Percentiles rank a stretch among this genome's conserved stretches.
Conservation (phyloP, 768 basidiomycete species). For the Floccularia luteovirens region DNA sequence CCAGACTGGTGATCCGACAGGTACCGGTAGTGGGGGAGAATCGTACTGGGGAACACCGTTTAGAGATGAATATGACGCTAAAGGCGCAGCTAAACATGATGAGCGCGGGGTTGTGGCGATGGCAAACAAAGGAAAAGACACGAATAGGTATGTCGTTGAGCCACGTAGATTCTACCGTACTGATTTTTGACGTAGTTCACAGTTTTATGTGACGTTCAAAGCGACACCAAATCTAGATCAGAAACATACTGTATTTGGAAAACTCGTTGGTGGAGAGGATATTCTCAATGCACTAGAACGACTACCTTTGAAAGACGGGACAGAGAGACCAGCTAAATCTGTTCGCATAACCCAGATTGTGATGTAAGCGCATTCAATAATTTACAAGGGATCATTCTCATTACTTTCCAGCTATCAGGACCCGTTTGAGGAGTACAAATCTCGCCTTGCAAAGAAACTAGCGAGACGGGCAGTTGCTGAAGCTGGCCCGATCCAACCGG, state of each 20-base stretch:
- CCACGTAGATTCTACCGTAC: background rate
- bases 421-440: constrained; percentile 91
- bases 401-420: constrained; percentile 68
- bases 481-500: constrained; percentile 17
- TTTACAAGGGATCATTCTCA: background rate
- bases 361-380: constrained; percentile 50
- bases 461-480: constrained; percentile 45
- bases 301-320: constrained; percentile 73
- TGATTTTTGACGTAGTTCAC: constrained; percentile 46
- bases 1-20: constrained; percentile 98
- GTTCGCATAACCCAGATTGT: constrained; percentile 81
- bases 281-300: constrained; percentile 81
- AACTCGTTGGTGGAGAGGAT: constrained; percentile 93
- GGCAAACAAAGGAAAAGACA: constrained; percentile 91
- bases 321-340: constrained; percentile 80
- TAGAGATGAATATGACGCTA: constrained; percentile 86
- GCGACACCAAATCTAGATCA: constrained; percentile 80
- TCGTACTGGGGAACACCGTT: constrained; percentile 96
- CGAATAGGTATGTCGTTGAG: constrained; percentile 58
- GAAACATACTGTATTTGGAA: constrained; percentile 96
- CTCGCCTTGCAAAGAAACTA: constrained; percentile 71
- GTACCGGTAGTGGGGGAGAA: constrained; percentile 89
- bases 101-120: constrained; percentile 81
- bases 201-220: constrained; percentile 91
- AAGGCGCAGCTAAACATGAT: constrained; percentile 85